Evolutionary conservation across 2,329 filamentous ascomycete genomes (phyloP).

Genomic region (Exophiala sp.): DNA sequence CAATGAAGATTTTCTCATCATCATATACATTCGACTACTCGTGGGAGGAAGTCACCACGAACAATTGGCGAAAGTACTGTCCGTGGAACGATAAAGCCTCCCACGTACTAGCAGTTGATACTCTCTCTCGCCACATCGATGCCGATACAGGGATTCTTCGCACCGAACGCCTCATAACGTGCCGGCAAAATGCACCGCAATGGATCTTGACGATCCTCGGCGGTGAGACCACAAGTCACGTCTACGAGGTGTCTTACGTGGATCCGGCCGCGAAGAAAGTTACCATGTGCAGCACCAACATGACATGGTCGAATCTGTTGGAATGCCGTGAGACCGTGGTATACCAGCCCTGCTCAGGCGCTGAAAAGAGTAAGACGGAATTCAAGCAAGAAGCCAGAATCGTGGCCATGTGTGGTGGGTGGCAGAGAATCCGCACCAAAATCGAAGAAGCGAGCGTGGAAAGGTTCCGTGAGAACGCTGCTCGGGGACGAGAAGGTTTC

Average conservation of each 20-base stretch:
- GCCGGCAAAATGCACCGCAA: constrained; percentile 46
- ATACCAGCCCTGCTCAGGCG: constrained; percentile 63
- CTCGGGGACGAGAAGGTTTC: constrained; percentile 88
- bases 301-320: constrained; percentile 88
- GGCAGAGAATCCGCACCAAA: constrained; percentile 94
- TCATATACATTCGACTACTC: constrained; percentile 91
- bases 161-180: constrained; percentile 63
- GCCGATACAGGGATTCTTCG: constrained; percentile 64
- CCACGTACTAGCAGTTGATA: constrained; percentile 94
- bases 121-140: constrained; percentile 69
- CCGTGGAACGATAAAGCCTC: constrained; percentile 99
- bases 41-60: constrained; percentile 95
- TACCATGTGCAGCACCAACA: constrained; percentile 93
- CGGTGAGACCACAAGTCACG: constrained; percentile 74
- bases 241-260: constrained; percentile 95
- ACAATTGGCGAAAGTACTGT: constrained; percentile 98
- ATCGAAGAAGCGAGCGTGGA: constrained; percentile 91
- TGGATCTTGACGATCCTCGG: constrained; percentile 74
- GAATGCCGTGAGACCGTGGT: constrained; percentile 89
- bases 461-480: constrained; percentile 86
- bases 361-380: constrained; percentile 60
- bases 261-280: constrained; percentile 79
- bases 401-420: constrained; percentile 90
- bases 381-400: constrained; percentile 91
- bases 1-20: constrained; percentile 95